Evolutionary conservation across 1,284 basidiomycete species (phyloP), one percentile per base, ranked within the genome.

Genomic region (Leccinum griseonigrum): DNA sequence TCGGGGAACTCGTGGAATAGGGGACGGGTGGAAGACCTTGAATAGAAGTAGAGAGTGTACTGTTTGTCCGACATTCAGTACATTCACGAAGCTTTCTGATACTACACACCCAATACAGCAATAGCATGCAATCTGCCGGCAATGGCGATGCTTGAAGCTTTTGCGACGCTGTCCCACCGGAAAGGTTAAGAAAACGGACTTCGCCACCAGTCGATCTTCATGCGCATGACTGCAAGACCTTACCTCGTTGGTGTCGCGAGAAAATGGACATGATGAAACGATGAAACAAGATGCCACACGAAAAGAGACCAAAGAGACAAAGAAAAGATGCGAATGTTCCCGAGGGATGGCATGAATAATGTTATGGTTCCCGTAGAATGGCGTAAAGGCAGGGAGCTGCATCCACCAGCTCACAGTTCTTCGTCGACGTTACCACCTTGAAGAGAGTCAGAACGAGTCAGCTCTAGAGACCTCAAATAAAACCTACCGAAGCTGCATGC

Each of bases 381-480:
- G 88, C 22, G 81, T 79, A 70, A 91, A 90, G 0, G 91, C 90
- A 1, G 87, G 81, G 11, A 93, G 79, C 69, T 87, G 84, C 87
- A 90, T 91, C 91, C 91, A 94, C 26, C 91, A 83, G 63, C 86
- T 88, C 90, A 91, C 8, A 94, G 80, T 71, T 92, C 89, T 72
- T 94, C 92, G 67, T 91, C 84, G 0, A 87, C 86, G 73, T 94
- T 92, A 0, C 79, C 83, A 63, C 81, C 85, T 22, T 85, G 64
- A 64, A 56, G 34, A 10, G 29, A 8, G 34, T 53, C 58, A 60
- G 52, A 64, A 63, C 26, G 60, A 43, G 57, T 32, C 31, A 9
- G 58, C 56, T 56, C 54, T 52, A 34, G 46, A n/a, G 6, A 18
- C 7, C 26, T 40, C 28, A 58, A 58, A 48, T 22, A 31, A 29